phyloP scores from a whole-genome alignment of 2,329 filamentous ascomycete genomes.

The Dactylellina parvicollis region DNA sequence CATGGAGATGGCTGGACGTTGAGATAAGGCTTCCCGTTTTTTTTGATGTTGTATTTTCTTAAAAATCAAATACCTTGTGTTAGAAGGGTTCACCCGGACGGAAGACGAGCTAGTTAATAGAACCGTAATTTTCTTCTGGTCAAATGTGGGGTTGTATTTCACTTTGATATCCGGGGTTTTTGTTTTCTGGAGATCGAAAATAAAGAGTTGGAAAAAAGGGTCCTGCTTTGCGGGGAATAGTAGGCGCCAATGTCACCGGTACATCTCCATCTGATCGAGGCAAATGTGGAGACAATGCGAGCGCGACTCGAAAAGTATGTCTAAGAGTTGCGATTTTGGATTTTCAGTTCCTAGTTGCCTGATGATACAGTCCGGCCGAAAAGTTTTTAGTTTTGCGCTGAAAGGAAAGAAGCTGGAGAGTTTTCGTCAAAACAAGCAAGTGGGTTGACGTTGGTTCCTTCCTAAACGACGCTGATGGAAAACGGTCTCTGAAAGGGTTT shows the following conservation, averaged over 20 bases:
- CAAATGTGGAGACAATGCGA: slow-evolving; percentile 7
- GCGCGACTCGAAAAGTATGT: not conserved
- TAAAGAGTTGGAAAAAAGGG: slow-evolving; percentile 23
- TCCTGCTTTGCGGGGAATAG: slow-evolving; percentile 42
- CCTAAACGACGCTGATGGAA: slow-evolving; percentile 41
- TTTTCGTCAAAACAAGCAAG: slow-evolving; percentile 41
- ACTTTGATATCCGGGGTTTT: not conserved
- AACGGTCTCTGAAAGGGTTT: slow-evolving; percentile 39
- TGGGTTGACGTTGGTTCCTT: slow-evolving; percentile 27
- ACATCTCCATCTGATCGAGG: slow-evolving; percentile 6
- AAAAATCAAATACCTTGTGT: slow-evolving; percentile 9
- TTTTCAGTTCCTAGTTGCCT: slow-evolving; percentile 26
- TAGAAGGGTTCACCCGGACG: slow-evolving; percentile 49
- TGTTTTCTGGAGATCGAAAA: slow-evolving; percentile 5
- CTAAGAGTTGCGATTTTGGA: slow-evolving; percentile 2
- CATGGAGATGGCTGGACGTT: slow-evolving; percentile 37
- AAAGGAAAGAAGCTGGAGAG: slow-evolving; percentile 5
- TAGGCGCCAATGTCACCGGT: not conserved
- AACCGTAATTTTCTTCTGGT: not conserved
- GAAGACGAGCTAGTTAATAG: slow-evolving; percentile 26
- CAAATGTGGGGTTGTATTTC: not conserved
- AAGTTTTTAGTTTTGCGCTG: slow-evolving; percentile 10
- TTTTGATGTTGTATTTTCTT: slow-evolving; percentile 16
- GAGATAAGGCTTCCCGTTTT: slow-evolving; percentile 52
- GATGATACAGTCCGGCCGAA: slow-evolving; percentile 6